Evolutionary conservation across 1,284 basidiomycete species (phyloP), one percentile per base, ranked within the genome.

Genomic region (Trametes hirsuta): DNA sequence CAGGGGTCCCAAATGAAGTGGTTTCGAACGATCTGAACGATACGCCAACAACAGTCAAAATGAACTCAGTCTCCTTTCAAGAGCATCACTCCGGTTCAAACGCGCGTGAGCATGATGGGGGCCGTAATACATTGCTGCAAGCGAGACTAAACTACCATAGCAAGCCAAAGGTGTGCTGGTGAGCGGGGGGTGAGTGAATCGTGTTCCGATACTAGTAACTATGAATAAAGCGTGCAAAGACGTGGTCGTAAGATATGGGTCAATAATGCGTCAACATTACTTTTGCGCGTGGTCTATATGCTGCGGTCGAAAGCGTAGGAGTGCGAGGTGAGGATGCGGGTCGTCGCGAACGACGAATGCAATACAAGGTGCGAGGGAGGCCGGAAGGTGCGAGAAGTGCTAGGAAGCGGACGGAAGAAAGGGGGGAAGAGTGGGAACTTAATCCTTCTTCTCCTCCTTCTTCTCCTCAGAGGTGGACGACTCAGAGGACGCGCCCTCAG

Each of bases 371-470:
- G 64, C 55, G 53, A 34, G 47, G 58, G 52, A 14, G 40, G 47
- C 2, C 15, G 21, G 46, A 24, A 5, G 15, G 18, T 15, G 24
- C 49, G 44, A 21, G 45, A 5, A 39, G 24, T 34, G 47, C 35
- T 45, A 50, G 37, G 51, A 22, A 40, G 47, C 47, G 30, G 53
- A 53, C 22, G 40, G 44, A 37, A 39, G 15, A 12, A 47, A 18
- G 21, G 48, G 50, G 52, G 21, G 49, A 62, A 63, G 64, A 64
- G 47, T 48, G 55, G 65, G 58, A 63, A 63, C 65, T 82, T 85
- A 88, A 69, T 89, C 86, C 77, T 90, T 88, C 85, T 90, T 89
- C 77, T 89, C 85, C 71, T 83, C 77, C 76, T 83, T 84, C 67
- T 80, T 74, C 61, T 77, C 73, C 71, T 83, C 78, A 24, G 79